Evolutionary conservation across 768 basidiomycete species (phyloP).

Genomic region (Xanthoconium stramineum): DNA sequence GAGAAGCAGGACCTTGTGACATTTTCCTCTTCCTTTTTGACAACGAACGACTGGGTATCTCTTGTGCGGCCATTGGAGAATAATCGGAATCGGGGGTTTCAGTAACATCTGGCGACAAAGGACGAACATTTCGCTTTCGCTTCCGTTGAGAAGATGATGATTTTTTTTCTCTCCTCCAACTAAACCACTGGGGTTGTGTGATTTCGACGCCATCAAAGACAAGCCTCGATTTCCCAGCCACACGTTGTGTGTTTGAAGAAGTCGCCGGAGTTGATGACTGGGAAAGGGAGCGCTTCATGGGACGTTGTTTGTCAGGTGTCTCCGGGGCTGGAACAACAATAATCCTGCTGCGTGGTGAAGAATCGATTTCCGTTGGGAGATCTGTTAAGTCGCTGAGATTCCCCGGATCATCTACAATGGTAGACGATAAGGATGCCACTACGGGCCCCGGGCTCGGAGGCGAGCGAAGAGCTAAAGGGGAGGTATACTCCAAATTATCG

Average conservation of each 20-base stretch:
- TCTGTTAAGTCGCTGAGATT: constrained; percentile 31
- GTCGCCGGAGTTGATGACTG: not conserved
- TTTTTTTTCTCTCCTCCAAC: not conserved
- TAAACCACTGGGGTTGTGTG: constrained; percentile 10
- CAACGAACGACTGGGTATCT: not conserved
- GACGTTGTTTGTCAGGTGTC: not conserved
- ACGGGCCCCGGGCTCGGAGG: not conserved
- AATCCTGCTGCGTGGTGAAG: constrained; percentile 7
- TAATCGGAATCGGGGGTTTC: not conserved
- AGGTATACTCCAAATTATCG: not conserved
- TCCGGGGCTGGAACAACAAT: not conserved
- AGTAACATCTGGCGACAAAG: not conserved
- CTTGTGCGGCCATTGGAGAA: not conserved
- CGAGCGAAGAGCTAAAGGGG: not conserved
- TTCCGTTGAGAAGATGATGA: constrained; percentile 7
- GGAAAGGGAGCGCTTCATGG: not conserved
- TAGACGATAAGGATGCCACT: not conserved
- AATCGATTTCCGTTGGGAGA: constrained; percentile 23
- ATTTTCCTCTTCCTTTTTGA: constrained; percentile 19
- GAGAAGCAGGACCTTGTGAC: constrained; percentile 26
- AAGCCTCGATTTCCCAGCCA: constrained; percentile 7
- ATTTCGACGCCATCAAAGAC: constrained; percentile 26
- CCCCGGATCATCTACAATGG: constrained; percentile 8
- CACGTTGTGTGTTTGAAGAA: not conserved
- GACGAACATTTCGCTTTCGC: constrained; percentile 10